These are phyloP conservation scores for Aphanomyces stellatus DNA, from an alignment of 352 stramenopile species.

Conservation along the genomic window DNA sequence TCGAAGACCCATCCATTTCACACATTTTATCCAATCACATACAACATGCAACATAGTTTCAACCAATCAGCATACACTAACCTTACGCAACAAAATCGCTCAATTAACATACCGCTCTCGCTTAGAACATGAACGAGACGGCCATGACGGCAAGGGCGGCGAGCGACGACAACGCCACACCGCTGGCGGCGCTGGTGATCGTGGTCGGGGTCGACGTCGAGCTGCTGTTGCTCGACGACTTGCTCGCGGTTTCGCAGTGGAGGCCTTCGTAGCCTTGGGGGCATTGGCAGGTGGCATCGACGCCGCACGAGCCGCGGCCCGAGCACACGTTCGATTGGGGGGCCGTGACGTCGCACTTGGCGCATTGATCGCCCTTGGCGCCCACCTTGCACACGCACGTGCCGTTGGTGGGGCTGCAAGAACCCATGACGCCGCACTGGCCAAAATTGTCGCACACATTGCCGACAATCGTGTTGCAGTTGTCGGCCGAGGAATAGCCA, in stretches of 20 bases:
- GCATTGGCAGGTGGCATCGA: slow-evolving; percentile 42
- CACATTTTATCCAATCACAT: no score
- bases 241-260: slow-evolving; percentile 39
- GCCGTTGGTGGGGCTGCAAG: slow-evolving; percentile 61
- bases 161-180: not conserved
- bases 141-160: not conserved
- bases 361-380: slow-evolving; percentile 62
- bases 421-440: slow-evolving; percentile 46
- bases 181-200: not conserved
- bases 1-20: no score
- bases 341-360: slow-evolving; percentile 47
- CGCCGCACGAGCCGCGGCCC: slow-evolving; percentile 42
- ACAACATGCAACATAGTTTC: no score
- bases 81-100: not conserved
- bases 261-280: slow-evolving; percentile 48
- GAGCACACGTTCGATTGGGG: slow-evolving; percentile 39
- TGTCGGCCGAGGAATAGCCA: slow-evolving; percentile 55
- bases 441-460: slow-evolving; percentile 68
- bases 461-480: slow-evolving; percentile 47
- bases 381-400: slow-evolving; percentile 50
- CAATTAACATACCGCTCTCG: not conserved
- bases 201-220: not conserved
- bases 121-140: not conserved
- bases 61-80: not conserved
- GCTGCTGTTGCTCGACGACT: not conserved